Evolutionary conservation across 2,329 filamentous ascomycete genomes (phyloP), one percentile per base, ranked within the genome.

Genomic region (Trichoderma guizhouense): DNA sequence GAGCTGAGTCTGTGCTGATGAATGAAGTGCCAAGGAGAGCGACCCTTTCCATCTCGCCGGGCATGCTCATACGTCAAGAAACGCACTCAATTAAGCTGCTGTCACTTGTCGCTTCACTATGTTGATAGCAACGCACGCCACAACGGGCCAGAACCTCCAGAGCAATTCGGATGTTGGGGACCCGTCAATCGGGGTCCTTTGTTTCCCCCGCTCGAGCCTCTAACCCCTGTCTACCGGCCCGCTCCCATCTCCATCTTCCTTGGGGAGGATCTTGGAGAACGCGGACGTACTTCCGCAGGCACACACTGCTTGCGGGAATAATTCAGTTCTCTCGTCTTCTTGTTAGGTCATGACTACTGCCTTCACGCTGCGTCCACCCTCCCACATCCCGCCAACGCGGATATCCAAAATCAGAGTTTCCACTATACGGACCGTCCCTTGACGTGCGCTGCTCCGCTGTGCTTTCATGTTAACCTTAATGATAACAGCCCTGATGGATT

Each of bases 391-490:
- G 21, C 55, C 67, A 61, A 62, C 34, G 36, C 36, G 55, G 24
- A 32, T 47, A 51, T 30, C 30, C 39, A 61, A 36, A 53, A 36
- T 24, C 67, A 34, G 30, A 30, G 21, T 62, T 24, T 62, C n/a
- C 67, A 30, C 57, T 58, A 69, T 62, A 15, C 39, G 67, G 67
- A 53, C 57, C 67, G 67, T 69, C 65, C 65, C 67, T 69, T 28
- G n/a, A 34, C 39, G 14, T 43, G 39, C 57, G 15, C 36, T 69
- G 2, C 55, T 62, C 43, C 57, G 57, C 57, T 18, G 21, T 34
- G 26, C n/a, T 53, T 34, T 18, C 12, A 18, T 32, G 26, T n/a
- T 47, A 67, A 15, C 51, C 18, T 28, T n/a, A 66, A 57, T 67
- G 18, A 32, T 12, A 15, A 39, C 51, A 3, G 14, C 15, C 39